Evolutionary conservation across 345 rosid species (phyloP).

Genomic region (Hevea brasiliensis): DNA sequence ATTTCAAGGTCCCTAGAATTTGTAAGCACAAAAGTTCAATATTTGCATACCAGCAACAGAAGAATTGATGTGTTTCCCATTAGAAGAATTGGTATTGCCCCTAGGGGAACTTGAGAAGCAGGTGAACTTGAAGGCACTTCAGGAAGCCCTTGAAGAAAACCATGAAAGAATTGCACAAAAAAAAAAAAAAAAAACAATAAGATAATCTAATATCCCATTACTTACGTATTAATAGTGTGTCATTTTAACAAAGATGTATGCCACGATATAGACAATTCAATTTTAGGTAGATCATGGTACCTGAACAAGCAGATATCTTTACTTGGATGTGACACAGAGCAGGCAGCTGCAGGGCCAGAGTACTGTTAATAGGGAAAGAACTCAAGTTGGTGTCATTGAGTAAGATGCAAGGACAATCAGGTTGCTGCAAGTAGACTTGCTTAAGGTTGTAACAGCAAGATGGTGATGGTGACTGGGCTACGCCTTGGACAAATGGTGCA

Average conservation of each 20-base stretch:
- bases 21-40: not conserved
- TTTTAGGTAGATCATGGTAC: conserved; percentile 19
- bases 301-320: conserved; percentile 56
- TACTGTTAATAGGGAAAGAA: conserved; percentile 61
- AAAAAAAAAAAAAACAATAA: not conserved
- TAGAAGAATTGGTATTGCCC: conserved; percentile 12
- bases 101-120: conserved; percentile 46
- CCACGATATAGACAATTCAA: not conserved
- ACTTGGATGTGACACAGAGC: conserved; percentile 50
- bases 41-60: conserved; percentile 31
- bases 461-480: conserved; percentile 45
- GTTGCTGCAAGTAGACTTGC: conserved; percentile 51
- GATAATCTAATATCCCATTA: not conserved
- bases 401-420: conserved; percentile 67
- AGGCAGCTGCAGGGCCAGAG: conserved; percentile 64
- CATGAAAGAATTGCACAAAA: not conserved
- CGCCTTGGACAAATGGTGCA: conserved; percentile 71
- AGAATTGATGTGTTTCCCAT: conserved; percentile 40
- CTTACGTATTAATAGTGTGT: not conserved
- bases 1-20: not conserved
- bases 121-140: conserved; percentile 28
- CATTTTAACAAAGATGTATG: too few species aligned
- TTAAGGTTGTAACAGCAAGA: conserved; percentile 68
- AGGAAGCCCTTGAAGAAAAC: conserved; percentile 31
- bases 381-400: conserved; percentile 49